These are phyloP conservation scores for Laguncularia racemosa DNA, from an alignment of 345 rosid genomes.

Conservation along the genomic window DNA sequence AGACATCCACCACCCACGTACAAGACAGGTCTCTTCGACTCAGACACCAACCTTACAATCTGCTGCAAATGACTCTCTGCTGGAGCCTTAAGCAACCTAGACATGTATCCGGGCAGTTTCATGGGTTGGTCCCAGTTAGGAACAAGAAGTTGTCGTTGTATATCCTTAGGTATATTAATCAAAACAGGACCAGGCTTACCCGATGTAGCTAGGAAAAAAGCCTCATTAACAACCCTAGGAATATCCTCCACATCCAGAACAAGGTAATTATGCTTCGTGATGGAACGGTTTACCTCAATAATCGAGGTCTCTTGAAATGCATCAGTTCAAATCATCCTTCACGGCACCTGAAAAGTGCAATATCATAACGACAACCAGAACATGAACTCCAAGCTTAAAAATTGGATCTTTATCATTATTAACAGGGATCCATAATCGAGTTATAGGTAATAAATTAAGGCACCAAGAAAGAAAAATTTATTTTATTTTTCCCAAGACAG, in stretches of 20 bases:
- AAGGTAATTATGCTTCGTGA: constrained; percentile 81
- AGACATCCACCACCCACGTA: constrained; percentile 98
- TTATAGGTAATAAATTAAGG: too few species aligned
- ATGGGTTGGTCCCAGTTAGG: constrained; percentile 64
- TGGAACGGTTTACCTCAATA: constrained; percentile 88
- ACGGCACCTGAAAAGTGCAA: constrained; percentile 96
- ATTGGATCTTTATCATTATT: too few species aligned
- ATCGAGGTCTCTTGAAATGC: constrained; percentile 92
- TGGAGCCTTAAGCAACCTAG: constrained; percentile 72
- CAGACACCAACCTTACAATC: constrained; percentile 69
- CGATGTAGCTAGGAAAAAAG: constrained; percentile 76
- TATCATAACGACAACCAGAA: too few species aligned
- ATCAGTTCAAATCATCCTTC: constrained; percentile 87
- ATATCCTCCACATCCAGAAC: constrained; percentile 85
- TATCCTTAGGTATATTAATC: constrained; percentile 88
- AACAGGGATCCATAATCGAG: too few species aligned
- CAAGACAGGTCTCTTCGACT: constrained; percentile 82
- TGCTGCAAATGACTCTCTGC: constrained; percentile 49
- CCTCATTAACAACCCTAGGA: constrained; percentile 72
- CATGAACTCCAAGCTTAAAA: too few species aligned
- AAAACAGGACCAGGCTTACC: constrained; percentile 89
- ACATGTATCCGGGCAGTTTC: constrained; percentile 59
- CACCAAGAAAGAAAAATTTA: too few species aligned
- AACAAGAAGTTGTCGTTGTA: constrained; percentile 82
- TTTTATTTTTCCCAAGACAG: too few species aligned